Percentiles rank a stretch among this genome's conserved stretches.
Conservation (phyloP, 2,329 filamentous ascomycete genomes). For the Trichoderma oligosporum region DNA sequence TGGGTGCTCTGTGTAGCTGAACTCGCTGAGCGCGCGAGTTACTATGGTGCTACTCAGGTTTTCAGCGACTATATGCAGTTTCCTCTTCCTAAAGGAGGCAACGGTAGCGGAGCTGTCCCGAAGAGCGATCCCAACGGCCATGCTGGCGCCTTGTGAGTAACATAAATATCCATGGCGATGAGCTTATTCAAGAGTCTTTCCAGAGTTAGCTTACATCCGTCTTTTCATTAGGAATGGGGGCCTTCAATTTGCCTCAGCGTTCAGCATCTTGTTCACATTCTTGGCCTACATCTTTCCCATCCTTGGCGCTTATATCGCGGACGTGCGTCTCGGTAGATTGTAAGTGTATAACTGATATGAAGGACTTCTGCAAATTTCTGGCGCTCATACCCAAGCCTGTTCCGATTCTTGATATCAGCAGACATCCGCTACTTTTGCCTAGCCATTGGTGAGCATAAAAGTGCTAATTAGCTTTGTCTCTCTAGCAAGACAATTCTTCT, state of each 20-base stretch:
- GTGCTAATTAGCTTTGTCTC: not conserved
- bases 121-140: slow-evolving; percentile 19
- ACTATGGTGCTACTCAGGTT: slow-evolving; percentile 15
- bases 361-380: no score
- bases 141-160: slow-evolving; percentile 17
- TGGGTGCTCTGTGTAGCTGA: slow-evolving; percentile 19
- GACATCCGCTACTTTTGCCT: no score
- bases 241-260: slow-evolving; percentile 19
- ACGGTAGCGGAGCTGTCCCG: slow-evolving; percentile 16
- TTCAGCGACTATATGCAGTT: slow-evolving; percentile 21
- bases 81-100: slow-evolving; percentile 14
- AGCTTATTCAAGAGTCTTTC: not conserved
- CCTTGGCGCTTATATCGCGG: slow-evolving; percentile 18
- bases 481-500: slow-evolving; percentile 18
- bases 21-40: slow-evolving; percentile 19
- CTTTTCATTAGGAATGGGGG: slow-evolving; percentile 7
- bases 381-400: no score
- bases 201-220: not conserved
- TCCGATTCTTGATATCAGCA: no score
- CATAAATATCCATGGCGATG: not conserved
- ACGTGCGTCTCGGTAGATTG: slow-evolving; percentile 17
- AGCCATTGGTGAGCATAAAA: not conserved
- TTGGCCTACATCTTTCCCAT: slow-evolving; percentile 20
- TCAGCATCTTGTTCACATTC: slow-evolving; percentile 19
- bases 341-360: not conserved